Percentiles rank a stretch among this genome's conserved stretches.
Evolutionary conservation across 2,329 filamentous ascomycete species (phyloP).

Genomic region (Colletotrichum caudatum): DNA sequence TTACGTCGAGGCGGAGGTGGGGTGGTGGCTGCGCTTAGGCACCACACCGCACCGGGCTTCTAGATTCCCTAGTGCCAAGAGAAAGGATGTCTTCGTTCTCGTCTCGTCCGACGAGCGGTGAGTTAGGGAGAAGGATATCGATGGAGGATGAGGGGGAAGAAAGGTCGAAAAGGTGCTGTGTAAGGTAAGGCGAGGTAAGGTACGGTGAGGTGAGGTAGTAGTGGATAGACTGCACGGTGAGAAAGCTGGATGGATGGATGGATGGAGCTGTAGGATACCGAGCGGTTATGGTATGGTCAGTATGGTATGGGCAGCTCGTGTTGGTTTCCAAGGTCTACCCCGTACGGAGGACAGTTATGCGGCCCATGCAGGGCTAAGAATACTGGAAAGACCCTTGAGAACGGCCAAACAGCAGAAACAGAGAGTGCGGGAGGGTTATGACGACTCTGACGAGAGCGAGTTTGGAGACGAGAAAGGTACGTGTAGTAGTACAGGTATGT

Average conservation of each 20-base stretch:
- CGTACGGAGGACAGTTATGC: conserved; percentile 34
- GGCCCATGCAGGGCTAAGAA: conserved; percentile 39
- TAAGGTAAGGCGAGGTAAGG: conserved; percentile 30
- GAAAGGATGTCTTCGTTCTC: conserved; percentile 26
- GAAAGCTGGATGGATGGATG: neutral
- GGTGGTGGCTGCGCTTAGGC: conserved; percentile 41
- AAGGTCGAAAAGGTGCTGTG: conserved; percentile 11
- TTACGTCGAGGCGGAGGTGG: conserved; percentile 37
- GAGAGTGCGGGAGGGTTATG: conserved; percentile 10
- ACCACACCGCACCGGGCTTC: conserved; percentile 40
- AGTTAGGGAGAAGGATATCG: conserved; percentile 1
- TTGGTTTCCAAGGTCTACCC: conserved; percentile 38
- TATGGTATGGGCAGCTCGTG: conserved; percentile 21
- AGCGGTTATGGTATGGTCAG: conserved; percentile 2
- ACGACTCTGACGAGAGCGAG: conserved; percentile 18
- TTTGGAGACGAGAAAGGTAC: conserved; percentile 28
- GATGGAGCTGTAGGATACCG: conserved; percentile 8
- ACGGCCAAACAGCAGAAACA: conserved; percentile 17
- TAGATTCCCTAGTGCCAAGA: conserved; percentile 37
- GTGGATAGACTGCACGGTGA: neutral
- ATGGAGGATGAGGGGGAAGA: conserved; percentile 12
- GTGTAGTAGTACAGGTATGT: conserved; percentile 29
- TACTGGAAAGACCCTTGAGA: conserved; percentile 27
- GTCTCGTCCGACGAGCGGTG: conserved; percentile 30
- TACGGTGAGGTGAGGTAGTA: conserved; percentile 14